Conservation (phyloP, 2,329 filamentous ascomycete genomes). For the Paecilomyces sp. region DNA sequence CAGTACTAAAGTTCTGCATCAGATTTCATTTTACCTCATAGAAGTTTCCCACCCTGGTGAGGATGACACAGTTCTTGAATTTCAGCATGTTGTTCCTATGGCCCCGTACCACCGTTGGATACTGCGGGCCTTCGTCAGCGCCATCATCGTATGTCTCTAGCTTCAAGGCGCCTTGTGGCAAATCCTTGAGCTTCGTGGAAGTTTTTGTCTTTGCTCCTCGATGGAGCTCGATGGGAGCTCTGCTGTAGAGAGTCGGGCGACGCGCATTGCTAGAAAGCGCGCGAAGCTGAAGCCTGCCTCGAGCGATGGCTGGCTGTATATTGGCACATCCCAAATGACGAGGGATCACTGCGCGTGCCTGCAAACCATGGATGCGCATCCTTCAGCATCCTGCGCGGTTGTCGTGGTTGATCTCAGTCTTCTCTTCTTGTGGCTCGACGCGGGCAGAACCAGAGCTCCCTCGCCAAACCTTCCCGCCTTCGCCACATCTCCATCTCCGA, state of each 20-base stretch:
- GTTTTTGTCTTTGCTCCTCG: slow-evolving; percentile 31
- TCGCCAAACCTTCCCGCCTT: slow-evolving; percentile 7
- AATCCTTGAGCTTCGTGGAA: slow-evolving; percentile 37
- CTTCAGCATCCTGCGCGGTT: slow-evolving; percentile 1
- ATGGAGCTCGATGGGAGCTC: slow-evolving; percentile 9
- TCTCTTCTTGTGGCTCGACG: not conserved
- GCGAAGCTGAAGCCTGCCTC: slow-evolving; percentile 14
- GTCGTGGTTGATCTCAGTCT: not conserved
- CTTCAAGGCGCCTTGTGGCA: slow-evolving; percentile 51
- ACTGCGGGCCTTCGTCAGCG: slow-evolving; percentile 48
- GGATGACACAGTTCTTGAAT: slow-evolving; percentile 81
- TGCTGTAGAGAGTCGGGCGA: slow-evolving; percentile 11
- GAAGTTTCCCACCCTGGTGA: slow-evolving; percentile 91
- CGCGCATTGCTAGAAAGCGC: slow-evolving; percentile 24
- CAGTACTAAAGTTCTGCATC: not conserved
- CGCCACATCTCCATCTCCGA: slow-evolving; percentile 5
- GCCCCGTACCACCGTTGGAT: slow-evolving; percentile 84
- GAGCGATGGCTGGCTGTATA: not conserved
- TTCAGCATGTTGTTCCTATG: slow-evolving; percentile 83
- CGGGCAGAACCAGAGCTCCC: not conserved
- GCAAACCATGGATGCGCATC: slow-evolving; percentile 6
- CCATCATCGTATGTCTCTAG: slow-evolving; percentile 34
- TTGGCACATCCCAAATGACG: not conserved
- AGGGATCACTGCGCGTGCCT: not conserved
- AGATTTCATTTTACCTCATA: slow-evolving; percentile 57